These are phyloP conservation scores for Durusdinium trenchii DNA, from an alignment of 73 alveolate genomes.

Conservation along the genomic window DNA sequence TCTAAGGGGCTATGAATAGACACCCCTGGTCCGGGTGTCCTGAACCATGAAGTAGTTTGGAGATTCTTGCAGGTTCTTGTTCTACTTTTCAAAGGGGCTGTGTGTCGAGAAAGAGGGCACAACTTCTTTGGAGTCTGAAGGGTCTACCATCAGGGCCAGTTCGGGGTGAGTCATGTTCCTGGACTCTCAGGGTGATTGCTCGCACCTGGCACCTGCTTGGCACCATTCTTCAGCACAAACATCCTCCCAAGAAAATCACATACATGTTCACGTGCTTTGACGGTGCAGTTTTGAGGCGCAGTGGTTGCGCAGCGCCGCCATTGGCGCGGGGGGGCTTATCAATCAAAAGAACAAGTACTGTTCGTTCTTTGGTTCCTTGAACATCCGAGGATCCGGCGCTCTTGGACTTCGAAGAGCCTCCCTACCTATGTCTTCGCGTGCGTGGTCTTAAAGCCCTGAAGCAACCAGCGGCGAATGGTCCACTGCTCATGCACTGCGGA, in stretches of 20 bases:
- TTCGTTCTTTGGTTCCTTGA: neutral
- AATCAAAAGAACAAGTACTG: neutral
- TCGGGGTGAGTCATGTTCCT: too few species aligned
- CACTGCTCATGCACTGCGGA: slow-evolving; percentile 67
- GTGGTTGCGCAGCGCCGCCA: neutral
- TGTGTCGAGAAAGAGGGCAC: too few species aligned
- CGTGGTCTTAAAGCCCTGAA: slow-evolving; percentile 37
- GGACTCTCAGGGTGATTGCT: too few species aligned
- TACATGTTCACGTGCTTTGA: neutral
- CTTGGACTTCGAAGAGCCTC: slow-evolving; percentile 39
- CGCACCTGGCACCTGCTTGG: too few species aligned
- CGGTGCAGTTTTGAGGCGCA: neutral
- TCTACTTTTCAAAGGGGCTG: too few species aligned
- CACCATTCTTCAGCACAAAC: too few species aligned
- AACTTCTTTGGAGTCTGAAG: too few species aligned
- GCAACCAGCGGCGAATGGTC: slow-evolving; percentile 67
- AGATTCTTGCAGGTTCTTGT: too few species aligned
- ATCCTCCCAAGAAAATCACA: neutral
- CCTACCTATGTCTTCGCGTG: slow-evolving; percentile 68
- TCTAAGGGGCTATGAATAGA: neutral
- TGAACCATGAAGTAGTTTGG: too few species aligned
- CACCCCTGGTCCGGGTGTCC: too few species aligned
- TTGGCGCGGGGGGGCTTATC: neutral
- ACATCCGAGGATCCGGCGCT: slow-evolving; percentile 49
- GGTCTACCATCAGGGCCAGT: too few species aligned